Base-by-base conservation (phyloP, 148 eudicot genomes). In the Rhododendron vialii region DNA sequence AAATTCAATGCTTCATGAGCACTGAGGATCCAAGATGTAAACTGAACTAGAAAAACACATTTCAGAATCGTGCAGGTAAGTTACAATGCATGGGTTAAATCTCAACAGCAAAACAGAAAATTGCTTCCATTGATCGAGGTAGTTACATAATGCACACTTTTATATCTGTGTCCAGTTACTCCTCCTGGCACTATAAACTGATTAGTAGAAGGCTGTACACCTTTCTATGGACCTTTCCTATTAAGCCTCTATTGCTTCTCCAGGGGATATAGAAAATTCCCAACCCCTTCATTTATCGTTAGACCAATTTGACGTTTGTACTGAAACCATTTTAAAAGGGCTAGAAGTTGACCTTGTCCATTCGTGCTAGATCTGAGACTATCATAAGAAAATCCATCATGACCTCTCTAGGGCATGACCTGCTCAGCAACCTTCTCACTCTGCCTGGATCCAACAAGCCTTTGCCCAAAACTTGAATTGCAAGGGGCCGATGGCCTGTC, bases 351-450 rank as follows among this genome's bases (percentile, higher is more conserved):
- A 98, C 99, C 98, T 95, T 95, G 61, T 98, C 98, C 98, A 94
- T 95, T 48, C 99, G 99, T 88, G 99, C 98, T 82, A 98, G 92
- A 91, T 95, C 98, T 86, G 99, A 98, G 51, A 95, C 89, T 69
- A 95, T 94, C 96, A 92, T 93, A 28, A 98, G 98, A 86, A 94
- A 89, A 87, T 95, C 98, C 84, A 94, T 71, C 84, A 89, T 91
- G 90, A 94, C 95, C 84, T 95, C 99, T 92, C 90, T 92, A 4
- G 99, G 98, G 88, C 93, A 89, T 75, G 96, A 88, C 84, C 86
- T 74, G 81, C 90, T 91, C 87, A 98, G 95, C 86, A 95, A 87
- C 91, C 91, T 90, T 87, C 93, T 93, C 83, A 92, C 92, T 92
- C 96, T 91, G 85, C 86, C 85, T 86, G 95, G 91, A 88, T 94